Conservation (phyloP, 2,329 filamentous ascomycete species). For the Fusarium sublunatum region DNA sequence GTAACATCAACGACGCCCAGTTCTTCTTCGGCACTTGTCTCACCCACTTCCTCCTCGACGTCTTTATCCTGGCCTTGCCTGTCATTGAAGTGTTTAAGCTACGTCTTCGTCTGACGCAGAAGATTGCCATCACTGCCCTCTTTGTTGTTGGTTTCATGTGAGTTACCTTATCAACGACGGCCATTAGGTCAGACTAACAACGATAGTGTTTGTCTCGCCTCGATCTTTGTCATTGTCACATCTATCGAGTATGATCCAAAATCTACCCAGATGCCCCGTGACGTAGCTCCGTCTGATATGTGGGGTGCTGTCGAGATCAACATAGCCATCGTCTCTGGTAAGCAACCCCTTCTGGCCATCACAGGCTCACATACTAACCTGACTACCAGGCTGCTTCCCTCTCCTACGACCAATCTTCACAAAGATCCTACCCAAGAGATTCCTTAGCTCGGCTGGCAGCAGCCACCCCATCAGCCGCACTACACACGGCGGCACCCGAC, state of each 20-base stretch:
- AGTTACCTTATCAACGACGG: neutral
- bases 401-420: constrained; percentile 41
- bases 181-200: constrained; percentile 1
- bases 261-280: constrained; percentile 39
- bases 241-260: constrained; percentile 29
- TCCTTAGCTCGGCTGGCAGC: constrained; percentile 39
- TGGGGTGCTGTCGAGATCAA: constrained; percentile 42
- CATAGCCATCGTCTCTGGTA: constrained; percentile 41
- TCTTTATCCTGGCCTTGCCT: constrained; percentile 48
- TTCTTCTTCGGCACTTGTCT: constrained; percentile 51
- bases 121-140: constrained; percentile 45
- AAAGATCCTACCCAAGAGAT: constrained; percentile 36
- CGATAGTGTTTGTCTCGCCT: constrained; percentile 36
- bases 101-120: constrained; percentile 45
- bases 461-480: constrained; percentile 40
- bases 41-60: constrained; percentile 49
- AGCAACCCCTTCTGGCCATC: neutral
- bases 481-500: constrained; percentile 1
- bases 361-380: neutral
- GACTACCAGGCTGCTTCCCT: constrained; percentile 34
- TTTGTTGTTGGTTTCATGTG: constrained; percentile 48
- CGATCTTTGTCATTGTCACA: constrained; percentile 30
- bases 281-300: constrained; percentile 28
- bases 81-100: constrained; percentile 49
- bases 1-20: constrained; percentile 48